Evolutionary conservation across 192 early-diverging fungal genomes (phyloP).

Genomic region (Coemansia sp.): DNA sequence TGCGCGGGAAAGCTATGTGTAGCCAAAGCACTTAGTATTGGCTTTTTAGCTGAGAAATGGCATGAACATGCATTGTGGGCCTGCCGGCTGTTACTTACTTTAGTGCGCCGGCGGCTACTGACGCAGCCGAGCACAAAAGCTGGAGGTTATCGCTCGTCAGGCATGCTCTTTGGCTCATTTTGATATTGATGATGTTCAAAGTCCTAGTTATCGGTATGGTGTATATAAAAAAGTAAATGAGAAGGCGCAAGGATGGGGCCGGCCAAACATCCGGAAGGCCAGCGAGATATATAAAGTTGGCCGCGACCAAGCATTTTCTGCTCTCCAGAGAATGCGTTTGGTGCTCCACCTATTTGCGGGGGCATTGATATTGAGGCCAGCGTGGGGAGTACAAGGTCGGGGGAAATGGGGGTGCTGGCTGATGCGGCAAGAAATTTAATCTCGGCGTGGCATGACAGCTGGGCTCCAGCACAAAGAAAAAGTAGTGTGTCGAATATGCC

Average conservation of each 20-base stretch:
- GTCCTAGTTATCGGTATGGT: background rate
- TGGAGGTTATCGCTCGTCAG: constrained; percentile 32
- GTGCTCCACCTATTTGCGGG: background rate
- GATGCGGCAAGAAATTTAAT: background rate
- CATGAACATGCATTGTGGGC: background rate
- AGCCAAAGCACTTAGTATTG: background rate
- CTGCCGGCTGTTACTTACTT: background rate
- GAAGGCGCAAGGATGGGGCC: background rate
- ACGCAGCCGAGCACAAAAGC: constrained; percentile 49
- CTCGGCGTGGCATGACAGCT: background rate
- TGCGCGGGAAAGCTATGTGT: constrained; percentile 9
- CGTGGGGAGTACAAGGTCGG: background rate
- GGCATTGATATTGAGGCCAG: background rate
- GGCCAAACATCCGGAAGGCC: background rate
- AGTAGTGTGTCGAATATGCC: background rate
- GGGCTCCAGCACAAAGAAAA: background rate
- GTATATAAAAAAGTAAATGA: background rate
- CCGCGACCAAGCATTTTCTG: background rate
- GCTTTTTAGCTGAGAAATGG: background rate
- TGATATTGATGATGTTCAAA: background rate
- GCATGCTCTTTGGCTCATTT: constrained; percentile 6
- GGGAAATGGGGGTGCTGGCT: background rate
- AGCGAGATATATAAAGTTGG: background rate
- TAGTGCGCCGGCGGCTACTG: constrained; percentile 14
- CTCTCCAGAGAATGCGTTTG: background rate